phyloP scores from a whole-genome alignment of 345 rosid species.

The Microthlaspi erraticum region DNA sequence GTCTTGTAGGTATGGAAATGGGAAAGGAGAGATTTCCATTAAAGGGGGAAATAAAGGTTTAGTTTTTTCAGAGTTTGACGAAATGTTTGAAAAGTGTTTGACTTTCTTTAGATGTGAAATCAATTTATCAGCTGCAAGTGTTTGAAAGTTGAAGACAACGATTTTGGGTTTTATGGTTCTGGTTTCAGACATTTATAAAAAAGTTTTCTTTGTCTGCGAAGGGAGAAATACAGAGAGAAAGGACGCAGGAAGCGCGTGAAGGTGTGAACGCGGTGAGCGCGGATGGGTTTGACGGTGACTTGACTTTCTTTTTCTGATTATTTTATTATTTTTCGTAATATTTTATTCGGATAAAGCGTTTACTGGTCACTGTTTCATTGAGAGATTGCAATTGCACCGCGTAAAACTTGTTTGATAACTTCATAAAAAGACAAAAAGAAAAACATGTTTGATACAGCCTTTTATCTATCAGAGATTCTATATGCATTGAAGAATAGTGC shows the following conservation, averaged over 20 bases:
- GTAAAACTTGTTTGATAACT: slow-evolving; percentile 36
- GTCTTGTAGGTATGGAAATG: slow-evolving; percentile 64
- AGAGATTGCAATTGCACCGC: slow-evolving; percentile 44
- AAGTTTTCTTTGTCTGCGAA: slow-evolving; percentile 27
- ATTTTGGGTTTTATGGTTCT: slow-evolving; percentile 11
- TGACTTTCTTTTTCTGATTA: slow-evolving; percentile 48
- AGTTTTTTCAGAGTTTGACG: slow-evolving; percentile 28
- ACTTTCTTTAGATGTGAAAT: slow-evolving; percentile 48
- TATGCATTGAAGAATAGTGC: slow-evolving; percentile 5
- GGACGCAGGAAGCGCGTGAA: slow-evolving; percentile 58
- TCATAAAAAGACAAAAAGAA: slow-evolving; percentile 20
- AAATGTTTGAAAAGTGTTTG: slow-evolving; percentile 46
- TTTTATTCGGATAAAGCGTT: slow-evolving; percentile 24
- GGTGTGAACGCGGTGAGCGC: slow-evolving; percentile 56
- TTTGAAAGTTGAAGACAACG: slow-evolving; percentile 36
- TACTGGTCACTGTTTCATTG: slow-evolving; percentile 42
- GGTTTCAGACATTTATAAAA: slow-evolving; percentile 44
- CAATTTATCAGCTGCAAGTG: slow-evolving; percentile 31
- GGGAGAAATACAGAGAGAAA: slow-evolving; percentile 18
- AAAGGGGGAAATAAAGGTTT: neutral
- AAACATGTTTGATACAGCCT: slow-evolving; percentile 28
- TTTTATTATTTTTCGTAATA: slow-evolving; percentile 5
- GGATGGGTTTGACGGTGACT: slow-evolving; percentile 58
- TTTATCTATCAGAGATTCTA: slow-evolving; percentile 21
- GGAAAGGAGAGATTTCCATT: slow-evolving; percentile 70